A percentile compares a stretch with the other conserved stretches of the same genome.
Conservation (phyloP, 2,329 filamentous ascomycete genomes). For the Botrytis pseudocinerea region DNA sequence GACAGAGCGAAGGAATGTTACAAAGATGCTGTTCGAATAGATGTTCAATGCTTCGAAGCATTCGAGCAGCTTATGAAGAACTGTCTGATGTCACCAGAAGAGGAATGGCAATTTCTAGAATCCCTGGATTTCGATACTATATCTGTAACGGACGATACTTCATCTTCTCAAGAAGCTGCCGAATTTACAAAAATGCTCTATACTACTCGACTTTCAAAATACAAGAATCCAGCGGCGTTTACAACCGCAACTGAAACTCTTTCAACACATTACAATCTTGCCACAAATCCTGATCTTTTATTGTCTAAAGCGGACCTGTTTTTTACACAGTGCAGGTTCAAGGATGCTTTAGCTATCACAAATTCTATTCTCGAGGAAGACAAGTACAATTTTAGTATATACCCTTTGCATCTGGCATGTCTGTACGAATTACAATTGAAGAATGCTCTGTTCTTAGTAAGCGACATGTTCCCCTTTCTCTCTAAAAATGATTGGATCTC, state of each 20-base stretch:
- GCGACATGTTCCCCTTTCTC: constrained; percentile 34
- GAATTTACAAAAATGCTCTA: constrained; percentile 96
- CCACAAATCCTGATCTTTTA: constrained; percentile 83
- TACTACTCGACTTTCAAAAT: constrained; percentile 92
- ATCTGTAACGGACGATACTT: constrained; percentile 61
- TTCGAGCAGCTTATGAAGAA: constrained; percentile 99
- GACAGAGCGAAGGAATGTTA: constrained; percentile 98
- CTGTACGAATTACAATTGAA: constrained; percentile 84
- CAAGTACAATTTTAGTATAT: constrained; percentile 84
- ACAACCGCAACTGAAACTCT: constrained; percentile 85
- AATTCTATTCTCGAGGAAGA: constrained; percentile 79
- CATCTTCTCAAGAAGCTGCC: constrained; percentile 78
- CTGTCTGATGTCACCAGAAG: constrained; percentile 76
- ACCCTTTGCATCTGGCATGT: constrained; percentile 89
- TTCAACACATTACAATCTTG: constrained; percentile 88
- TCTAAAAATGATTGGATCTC: background rate
- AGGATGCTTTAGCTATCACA: constrained; percentile 81
- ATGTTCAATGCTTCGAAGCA: constrained; percentile 97
- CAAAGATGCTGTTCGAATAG: constrained; percentile 94
- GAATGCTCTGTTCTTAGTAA: constrained; percentile 76
- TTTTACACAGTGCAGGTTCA: constrained; percentile 93
- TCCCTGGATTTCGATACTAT: constrained; percentile 87
- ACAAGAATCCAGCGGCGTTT: constrained; percentile 82
- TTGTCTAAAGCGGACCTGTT: constrained; percentile 87
- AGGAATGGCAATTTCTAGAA: constrained; percentile 71